phyloP scores from a whole-genome alignment of 805 yeast species.

The Schwanniomyces yamadae region DNA sequence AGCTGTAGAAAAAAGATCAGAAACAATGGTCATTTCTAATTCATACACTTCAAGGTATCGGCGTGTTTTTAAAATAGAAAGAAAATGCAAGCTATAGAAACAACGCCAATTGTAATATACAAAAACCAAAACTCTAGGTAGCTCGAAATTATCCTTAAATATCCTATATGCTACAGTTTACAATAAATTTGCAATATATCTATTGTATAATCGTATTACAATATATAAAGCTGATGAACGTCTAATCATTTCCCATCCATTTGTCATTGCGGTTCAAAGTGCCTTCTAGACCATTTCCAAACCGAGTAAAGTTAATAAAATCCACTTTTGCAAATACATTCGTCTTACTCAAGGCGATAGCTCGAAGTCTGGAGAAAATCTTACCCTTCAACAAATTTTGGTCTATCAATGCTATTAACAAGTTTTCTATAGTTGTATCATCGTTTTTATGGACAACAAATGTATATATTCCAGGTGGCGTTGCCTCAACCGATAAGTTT shows the following conservation, averaged over 20 bases:
- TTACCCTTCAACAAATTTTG: slow-evolving; percentile 56
- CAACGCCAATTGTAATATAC: too few species aligned
- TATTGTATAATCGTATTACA: too few species aligned
- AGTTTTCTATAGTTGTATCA: slow-evolving; percentile 47
- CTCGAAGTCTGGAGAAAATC: slow-evolving; percentile 38
- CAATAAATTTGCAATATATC: too few species aligned
- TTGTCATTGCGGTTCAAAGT: slow-evolving; percentile 12
- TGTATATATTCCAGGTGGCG: background rate
- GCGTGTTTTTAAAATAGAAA: too few species aligned
- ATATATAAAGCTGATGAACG: too few species aligned
- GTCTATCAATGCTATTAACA: slow-evolving; percentile 51
- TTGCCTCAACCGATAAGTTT: background rate
- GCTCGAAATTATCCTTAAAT: too few species aligned
- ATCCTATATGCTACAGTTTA: too few species aligned
- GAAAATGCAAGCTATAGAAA: too few species aligned
- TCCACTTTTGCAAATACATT: slow-evolving; percentile 41
- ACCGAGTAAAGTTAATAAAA: slow-evolving; percentile 21
- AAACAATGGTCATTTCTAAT: too few species aligned
- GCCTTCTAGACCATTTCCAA: slow-evolving; percentile 22
- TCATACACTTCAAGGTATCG: too few species aligned
- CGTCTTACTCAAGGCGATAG: slow-evolving; percentile 41
- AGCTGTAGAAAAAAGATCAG: too few species aligned
- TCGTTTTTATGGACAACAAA: slow-evolving; percentile 16
- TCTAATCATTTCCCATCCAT: slow-evolving; percentile 9
- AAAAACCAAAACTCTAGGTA: too few species aligned